These are phyloP conservation scores for Axilococcus clingmanii DNA, from an alignment of 139 green algal genomes.

Conservation along the genomic window DNA sequence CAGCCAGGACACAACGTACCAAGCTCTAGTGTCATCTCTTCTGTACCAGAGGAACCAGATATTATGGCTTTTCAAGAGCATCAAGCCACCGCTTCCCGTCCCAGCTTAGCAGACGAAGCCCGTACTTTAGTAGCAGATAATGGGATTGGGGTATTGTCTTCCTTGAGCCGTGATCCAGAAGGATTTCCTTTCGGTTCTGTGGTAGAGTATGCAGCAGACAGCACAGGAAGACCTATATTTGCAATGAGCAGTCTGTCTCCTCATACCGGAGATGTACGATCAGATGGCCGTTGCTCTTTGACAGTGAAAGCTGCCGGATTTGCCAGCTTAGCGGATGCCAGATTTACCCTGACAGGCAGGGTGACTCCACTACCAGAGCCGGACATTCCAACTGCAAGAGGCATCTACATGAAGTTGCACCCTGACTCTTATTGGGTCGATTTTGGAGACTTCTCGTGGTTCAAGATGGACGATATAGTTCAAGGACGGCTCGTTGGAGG, in stretches of 20 bases:
- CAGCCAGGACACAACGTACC: constrained; percentile 16
- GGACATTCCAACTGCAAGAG: constrained; percentile 28
- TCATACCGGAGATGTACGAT: constrained; percentile 58
- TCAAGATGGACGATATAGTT: constrained; percentile 38
- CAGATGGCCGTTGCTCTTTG: constrained; percentile 39
- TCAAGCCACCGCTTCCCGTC: constrained; percentile 34
- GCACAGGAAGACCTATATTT: constrained; percentile 48
- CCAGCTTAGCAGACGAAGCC: constrained; percentile 47
- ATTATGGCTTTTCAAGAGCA: constrained; percentile 34
- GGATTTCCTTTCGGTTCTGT: constrained; percentile 53
- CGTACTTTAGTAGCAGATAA: constrained; percentile 47
- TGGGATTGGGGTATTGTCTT: constrained; percentile 51
- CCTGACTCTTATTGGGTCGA: constrained; percentile 75
- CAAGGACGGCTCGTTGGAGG: constrained; percentile 51
- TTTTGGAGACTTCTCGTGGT: constrained; percentile 67
- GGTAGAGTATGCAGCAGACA: constrained; percentile 17
- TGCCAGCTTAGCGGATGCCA: constrained; percentile 45
- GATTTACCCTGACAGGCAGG: constrained; percentile 52
- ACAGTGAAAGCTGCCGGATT: constrained; percentile 52
- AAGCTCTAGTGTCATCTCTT: constrained; percentile 1
- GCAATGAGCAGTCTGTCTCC: constrained; percentile 44
- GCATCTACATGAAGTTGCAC: constrained; percentile 55
- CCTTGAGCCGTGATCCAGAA: constrained; percentile 11
- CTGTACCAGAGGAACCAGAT: constrained; percentile 19
- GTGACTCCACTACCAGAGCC: constrained; percentile 29